These are phyloP conservation scores for Limtongia smithiae DNA, from an alignment of 805 yeast genomes.

Conservation along the genomic window DNA sequence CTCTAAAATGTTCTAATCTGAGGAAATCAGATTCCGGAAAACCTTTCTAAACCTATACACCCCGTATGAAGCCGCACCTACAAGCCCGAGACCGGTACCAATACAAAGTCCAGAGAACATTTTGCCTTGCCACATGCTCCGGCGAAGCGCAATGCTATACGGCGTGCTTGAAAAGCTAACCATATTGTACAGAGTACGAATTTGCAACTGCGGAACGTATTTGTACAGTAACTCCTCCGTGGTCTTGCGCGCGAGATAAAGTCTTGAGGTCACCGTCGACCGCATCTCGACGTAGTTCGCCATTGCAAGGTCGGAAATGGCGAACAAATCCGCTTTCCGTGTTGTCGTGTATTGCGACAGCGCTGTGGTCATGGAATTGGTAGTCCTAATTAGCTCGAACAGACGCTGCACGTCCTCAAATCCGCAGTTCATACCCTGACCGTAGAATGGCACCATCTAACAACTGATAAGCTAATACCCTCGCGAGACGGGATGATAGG, in stretches of 20 bases:
- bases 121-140: slow-evolving; percentile 13
- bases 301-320: slow-evolving; percentile 75
- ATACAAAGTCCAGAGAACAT: slow-evolving; percentile 9
- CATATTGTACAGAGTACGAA: slow-evolving; percentile 69
- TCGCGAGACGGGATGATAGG: not conserved
- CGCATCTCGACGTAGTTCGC: slow-evolving; percentile 86
- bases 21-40: not conserved
- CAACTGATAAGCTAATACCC: not conserved
- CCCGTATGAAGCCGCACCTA: slow-evolving; percentile 18
- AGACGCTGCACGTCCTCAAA: slow-evolving; percentile 81
- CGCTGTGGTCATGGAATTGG: slow-evolving; percentile 37
- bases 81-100: slow-evolving; percentile 9
- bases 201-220: slow-evolving; percentile 61
- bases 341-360: slow-evolving; percentile 52
- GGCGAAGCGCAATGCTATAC: slow-evolving; percentile 41
- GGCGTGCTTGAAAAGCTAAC: slow-evolving; percentile 81
- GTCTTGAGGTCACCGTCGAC: slow-evolving; percentile 60
- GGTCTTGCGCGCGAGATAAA: slow-evolving; percentile 61
- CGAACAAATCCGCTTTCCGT: slow-evolving; percentile 64
- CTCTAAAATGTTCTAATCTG: not conserved
- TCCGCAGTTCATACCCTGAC: slow-evolving; percentile 96
- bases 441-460: slow-evolving; percentile 92
- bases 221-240: slow-evolving; percentile 65
- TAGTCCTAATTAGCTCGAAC: slow-evolving; percentile 44
- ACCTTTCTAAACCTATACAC: slow-evolving; percentile 3